Evolutionary conservation across 2,329 filamentous ascomycete genomes (phyloP).

Genomic region (Claviceps maximensis): DNA sequence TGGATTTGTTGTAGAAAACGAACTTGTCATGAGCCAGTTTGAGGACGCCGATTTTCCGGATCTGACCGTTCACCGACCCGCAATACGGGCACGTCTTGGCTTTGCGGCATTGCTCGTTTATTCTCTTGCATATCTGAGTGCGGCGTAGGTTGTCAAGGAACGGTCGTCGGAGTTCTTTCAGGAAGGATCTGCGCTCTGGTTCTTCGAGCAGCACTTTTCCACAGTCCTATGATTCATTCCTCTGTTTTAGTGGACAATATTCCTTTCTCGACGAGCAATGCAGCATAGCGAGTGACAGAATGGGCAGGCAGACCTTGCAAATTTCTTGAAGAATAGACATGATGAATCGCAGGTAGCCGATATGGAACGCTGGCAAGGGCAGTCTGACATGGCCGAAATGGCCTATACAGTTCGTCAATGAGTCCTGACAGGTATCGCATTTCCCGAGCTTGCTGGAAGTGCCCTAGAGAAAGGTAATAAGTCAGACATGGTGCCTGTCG

Average conservation of each 20-base stretch:
- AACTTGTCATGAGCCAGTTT: slow-evolving; percentile 95
- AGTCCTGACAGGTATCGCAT: slow-evolving; percentile 74
- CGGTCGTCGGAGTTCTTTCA: slow-evolving; percentile 70
- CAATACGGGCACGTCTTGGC: slow-evolving; percentile 76
- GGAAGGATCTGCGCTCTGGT: slow-evolving; percentile 58
- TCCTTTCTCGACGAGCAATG: background rate
- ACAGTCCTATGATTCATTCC: slow-evolving; percentile 37
- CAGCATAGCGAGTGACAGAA: background rate
- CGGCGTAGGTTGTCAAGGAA: slow-evolving; percentile 78
- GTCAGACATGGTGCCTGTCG: background rate
- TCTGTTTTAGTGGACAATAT: background rate
- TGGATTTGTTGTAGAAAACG: slow-evolving; percentile 75
- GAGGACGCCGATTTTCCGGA: slow-evolving; percentile 82
- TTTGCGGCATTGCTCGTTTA: slow-evolving; percentile 84
- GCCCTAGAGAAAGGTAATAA: slow-evolving; percentile 32
- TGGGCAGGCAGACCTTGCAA: slow-evolving; percentile 50
- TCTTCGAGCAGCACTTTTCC: slow-evolving; percentile 73
- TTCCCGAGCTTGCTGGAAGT: slow-evolving; percentile 71
- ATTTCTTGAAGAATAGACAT: slow-evolving; percentile 88
- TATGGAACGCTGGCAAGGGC: slow-evolving; percentile 84
- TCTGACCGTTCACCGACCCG: slow-evolving; percentile 71
- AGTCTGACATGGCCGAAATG: slow-evolving; percentile 92
- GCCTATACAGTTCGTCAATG: slow-evolving; percentile 74
- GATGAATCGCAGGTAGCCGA: slow-evolving; percentile 89
- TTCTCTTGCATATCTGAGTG: slow-evolving; percentile 71